phyloP scores from a whole-genome alignment of 345 rosid genomes.

The Eucalyptus tenuipes region DNA sequence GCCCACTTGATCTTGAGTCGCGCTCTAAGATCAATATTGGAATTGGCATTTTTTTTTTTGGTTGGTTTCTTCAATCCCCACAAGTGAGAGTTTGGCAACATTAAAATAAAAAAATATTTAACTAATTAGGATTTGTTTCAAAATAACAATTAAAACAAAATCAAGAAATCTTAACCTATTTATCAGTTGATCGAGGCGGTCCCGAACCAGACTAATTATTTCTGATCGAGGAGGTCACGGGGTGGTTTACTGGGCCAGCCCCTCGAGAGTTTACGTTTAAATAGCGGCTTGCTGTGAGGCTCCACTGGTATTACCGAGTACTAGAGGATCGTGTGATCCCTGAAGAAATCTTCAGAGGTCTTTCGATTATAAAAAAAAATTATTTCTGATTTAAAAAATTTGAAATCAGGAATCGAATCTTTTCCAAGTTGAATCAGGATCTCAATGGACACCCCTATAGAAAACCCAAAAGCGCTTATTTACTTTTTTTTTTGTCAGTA shows the following conservation, averaged over 20 bases:
- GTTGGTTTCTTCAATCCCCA: background rate
- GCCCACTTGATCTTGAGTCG: background rate
- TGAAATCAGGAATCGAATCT: background rate
- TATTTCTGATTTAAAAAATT: background rate
- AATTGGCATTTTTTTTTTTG: background rate
- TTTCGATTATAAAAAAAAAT: too few relatives aligned
- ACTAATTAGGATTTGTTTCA: background rate
- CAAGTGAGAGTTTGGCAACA: background rate
- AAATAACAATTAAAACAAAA: background rate
- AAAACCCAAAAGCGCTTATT: background rate
- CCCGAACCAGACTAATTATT: background rate
- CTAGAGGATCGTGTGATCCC: too few relatives aligned
- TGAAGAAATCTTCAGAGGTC: too few relatives aligned
- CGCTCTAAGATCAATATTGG: rapidly evolving
- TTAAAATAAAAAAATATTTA: background rate
- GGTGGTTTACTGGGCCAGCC: too few relatives aligned
- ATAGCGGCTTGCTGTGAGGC: too few relatives aligned
- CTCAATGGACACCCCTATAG: background rate
- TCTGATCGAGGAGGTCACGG: too few relatives aligned
- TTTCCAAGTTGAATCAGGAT: background rate
- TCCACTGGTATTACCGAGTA: too few relatives aligned
- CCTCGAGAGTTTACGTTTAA: too few relatives aligned
- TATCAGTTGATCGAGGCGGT: background rate
- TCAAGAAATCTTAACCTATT: background rate
- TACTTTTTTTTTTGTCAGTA: too few relatives aligned